Evolutionary conservation across 495 filamentous ascomycete genomes (phyloP), one percentile per base, ranked within the genome.

Genomic region (Aspergillus sparsus): DNA sequence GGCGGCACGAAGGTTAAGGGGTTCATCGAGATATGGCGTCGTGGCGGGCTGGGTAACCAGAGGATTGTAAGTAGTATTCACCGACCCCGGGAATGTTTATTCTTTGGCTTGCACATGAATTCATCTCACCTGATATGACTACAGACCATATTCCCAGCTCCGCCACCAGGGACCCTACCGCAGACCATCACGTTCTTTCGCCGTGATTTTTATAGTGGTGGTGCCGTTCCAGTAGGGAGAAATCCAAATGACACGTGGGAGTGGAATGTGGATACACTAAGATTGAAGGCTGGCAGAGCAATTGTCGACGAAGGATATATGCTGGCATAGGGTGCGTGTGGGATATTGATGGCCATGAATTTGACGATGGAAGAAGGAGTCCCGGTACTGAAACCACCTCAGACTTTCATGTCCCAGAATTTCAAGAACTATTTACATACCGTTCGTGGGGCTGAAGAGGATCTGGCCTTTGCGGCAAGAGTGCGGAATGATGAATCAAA

Each of bases 121-220:
- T 47, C 16, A 47, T 5, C 39, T 42, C 39, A 5, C n/a, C n/a
- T 47, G 15, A 9, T 47, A 47, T 16, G 44, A 47, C 44, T 21
- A 16, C 35, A 57, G 55, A 7, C 36, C 4, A 39, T 58, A 18
- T 58, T 58, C 15, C 55, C 55, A 9, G 45, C 21, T 11, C 45
- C 55, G 1, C 5, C 12, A 5, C 12, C 33, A 16, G 15, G 34
- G 33, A 3, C 41, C 55, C 44, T 16, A 6, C 7, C 32, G 5
- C 45, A 58, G 36, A 21, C 8, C 3, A 10, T 58, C 5, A 31
- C n/a, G 4, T 58, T 18, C 10, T 41, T 39, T 41, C 32, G 55
- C 0, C 6, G 10, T 10, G 55, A 58, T 21, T 58, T 58, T 39
- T 58, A 58, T 27, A 15, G 15, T 3, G 33, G 35, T 3, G 55